Percentiles rank a stretch among this genome's conserved stretches.
These are phyloP conservation scores for Arctium lappa DNA, from an alignment of 129 eudicot genomes.

Conservation along the genomic window DNA sequence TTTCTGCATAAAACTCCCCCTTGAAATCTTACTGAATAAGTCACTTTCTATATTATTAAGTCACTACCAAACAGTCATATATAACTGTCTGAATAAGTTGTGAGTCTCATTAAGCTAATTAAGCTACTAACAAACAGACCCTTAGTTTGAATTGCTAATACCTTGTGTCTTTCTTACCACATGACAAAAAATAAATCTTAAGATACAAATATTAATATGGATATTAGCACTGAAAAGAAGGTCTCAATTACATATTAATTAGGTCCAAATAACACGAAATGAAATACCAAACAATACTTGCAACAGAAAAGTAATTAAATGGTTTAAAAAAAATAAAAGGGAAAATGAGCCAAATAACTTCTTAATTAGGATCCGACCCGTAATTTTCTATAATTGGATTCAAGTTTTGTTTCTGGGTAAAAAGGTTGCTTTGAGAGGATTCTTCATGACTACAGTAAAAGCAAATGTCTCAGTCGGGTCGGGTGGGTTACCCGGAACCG, in stretches of 20 bases:
- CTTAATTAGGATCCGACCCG: background rate
- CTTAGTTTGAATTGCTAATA: too few species aligned
- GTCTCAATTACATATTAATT: background rate
- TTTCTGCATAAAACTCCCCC: too few species aligned
- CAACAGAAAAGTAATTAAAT: background rate
- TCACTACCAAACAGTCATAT: too few species aligned
- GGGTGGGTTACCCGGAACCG: slow-evolving; percentile 70
- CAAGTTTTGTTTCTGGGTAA: slow-evolving; percentile 46
- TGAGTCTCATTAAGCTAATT: too few species aligned
- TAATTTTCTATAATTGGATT: background rate
- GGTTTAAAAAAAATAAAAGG: background rate
- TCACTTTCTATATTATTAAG: too few species aligned
- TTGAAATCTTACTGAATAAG: too few species aligned
- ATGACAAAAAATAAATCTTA: background rate
- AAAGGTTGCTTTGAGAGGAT: slow-evolving; percentile 81
- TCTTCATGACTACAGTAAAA: slow-evolving; percentile 87
- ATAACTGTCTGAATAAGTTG: too few species aligned
- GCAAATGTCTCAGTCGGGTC: slow-evolving; percentile 97
- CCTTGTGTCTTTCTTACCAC: too few species aligned
- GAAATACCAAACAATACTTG: background rate
- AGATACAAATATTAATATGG: background rate
- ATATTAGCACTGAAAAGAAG: background rate
- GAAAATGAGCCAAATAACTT: background rate
- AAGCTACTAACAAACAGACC: too few species aligned
- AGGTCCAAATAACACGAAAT: background rate